Percentiles rank a stretch among this genome's conserved stretches.
These are phyloP conservation scores for Sechiopsis laciniata DNA, from an alignment of 306 rosid species.

Conservation along the genomic window DNA sequence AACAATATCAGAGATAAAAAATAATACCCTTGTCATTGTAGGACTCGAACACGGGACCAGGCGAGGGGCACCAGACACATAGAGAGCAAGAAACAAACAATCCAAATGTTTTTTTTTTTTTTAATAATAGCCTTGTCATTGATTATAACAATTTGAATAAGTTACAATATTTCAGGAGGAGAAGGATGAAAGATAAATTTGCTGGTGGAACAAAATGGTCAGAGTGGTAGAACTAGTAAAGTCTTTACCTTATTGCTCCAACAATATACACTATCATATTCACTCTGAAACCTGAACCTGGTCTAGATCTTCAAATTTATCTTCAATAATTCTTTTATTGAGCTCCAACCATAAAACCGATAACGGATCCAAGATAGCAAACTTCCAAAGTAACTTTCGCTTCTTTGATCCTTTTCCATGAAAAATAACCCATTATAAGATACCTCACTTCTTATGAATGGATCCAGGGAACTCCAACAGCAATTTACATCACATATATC, in stretches of 20 bases:
- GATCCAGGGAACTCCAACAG: background rate
- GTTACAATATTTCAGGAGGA: constrained; percentile 9
- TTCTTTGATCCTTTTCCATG: constrained; percentile 18
- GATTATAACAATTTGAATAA: constrained; percentile 6
- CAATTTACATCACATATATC: constrained; percentile 8
- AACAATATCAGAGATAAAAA: no score
- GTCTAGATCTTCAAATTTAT: constrained; percentile 19
- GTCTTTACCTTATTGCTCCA: constrained; percentile 15
- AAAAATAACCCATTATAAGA: constrained; percentile 21
- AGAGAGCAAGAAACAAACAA: no score
- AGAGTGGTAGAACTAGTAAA: constrained; percentile 11
- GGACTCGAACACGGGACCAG: no score
- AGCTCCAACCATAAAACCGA: constrained; percentile 16
- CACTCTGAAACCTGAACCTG: constrained; percentile 1
- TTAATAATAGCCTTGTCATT: constrained; percentile 4
- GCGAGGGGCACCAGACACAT: no score
- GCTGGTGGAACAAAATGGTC: background rate
- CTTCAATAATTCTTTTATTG: constrained; percentile 18
- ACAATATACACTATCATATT: constrained; percentile 5
- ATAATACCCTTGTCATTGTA: background rate
- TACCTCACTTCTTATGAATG: constrained; percentile 3
- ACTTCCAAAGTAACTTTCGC: background rate
- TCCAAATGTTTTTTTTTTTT: no score
- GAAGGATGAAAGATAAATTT: background rate
- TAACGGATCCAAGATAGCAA: constrained; percentile 23